These are phyloP conservation scores for Pythium brachiatum DNA, from an alignment of 352 stramenopile species.

Conservation along the genomic window DNA sequence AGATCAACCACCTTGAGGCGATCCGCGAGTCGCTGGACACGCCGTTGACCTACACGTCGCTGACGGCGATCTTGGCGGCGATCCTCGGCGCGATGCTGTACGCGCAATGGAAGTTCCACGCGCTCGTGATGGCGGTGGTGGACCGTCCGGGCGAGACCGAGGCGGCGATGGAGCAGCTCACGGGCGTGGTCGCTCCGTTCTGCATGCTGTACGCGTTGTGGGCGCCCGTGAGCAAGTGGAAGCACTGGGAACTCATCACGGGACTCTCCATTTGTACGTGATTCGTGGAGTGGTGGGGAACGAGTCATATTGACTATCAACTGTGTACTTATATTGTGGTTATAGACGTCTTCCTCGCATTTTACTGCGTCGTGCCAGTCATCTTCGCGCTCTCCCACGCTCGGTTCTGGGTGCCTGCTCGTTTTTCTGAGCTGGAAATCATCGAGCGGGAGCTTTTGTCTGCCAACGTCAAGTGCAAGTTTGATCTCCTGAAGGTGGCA, in stretches of 20 bases:
- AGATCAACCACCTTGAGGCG: constrained; percentile 11
- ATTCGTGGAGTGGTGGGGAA: neutral
- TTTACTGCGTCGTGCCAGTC: constrained; percentile 35
- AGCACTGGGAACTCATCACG: constrained; percentile 33
- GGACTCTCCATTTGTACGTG: constrained; percentile 35
- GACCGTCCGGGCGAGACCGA: constrained; percentile 26
- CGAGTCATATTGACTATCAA: too few relatives aligned
- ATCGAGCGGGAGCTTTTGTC: constrained; percentile 47
- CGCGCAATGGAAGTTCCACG: constrained; percentile 45
- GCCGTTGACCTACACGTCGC: constrained; percentile 6
- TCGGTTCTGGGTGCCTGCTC: constrained; percentile 47
- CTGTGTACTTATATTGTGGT: neutral
- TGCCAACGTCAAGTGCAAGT: constrained; percentile 39
- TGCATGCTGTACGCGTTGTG: constrained; percentile 30
- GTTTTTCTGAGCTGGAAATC: constrained; percentile 43
- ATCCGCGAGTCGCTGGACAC: constrained; percentile 3
- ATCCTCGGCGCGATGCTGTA: constrained; percentile 38
- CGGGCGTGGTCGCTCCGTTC: constrained; percentile 29
- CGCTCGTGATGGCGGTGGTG: constrained; percentile 37
- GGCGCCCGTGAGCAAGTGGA: constrained; percentile 26
- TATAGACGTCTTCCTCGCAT: constrained; percentile 29
- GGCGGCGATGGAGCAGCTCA: constrained; percentile 25
- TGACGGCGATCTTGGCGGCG: constrained; percentile 4
- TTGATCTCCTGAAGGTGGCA: constrained; percentile 49
- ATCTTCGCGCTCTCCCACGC: constrained; percentile 36